These are phyloP conservation scores for Lactarius sanguifluus DNA, from an alignment of 768 basidiomycete species.

Conservation along the genomic window DNA sequence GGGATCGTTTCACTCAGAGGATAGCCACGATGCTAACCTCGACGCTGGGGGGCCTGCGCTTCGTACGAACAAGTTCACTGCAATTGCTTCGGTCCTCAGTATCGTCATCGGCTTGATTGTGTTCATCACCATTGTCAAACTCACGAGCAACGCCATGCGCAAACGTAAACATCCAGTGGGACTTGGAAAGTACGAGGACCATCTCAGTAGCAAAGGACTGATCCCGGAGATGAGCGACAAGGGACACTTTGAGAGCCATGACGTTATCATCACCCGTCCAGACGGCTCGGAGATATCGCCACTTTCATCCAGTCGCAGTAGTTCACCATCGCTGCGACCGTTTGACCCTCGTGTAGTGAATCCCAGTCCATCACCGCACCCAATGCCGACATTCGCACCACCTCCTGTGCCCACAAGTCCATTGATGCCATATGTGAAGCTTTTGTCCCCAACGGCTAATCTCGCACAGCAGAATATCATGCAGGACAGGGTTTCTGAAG, in stretches of 20 bases:
- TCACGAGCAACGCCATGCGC: slow-evolving; percentile 26
- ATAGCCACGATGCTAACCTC: slow-evolving; percentile 5
- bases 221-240: slow-evolving; percentile 17
- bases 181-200: slow-evolving; percentile 22
- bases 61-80: slow-evolving; percentile 21
- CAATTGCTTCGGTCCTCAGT: slow-evolving; percentile 25
- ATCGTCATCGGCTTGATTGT: slow-evolving; percentile 25
- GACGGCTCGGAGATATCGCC: slow-evolving; percentile 27
- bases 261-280: slow-evolving; percentile 26
- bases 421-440: slow-evolving; percentile 23
- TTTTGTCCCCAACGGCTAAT: slow-evolving; percentile 28
- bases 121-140: slow-evolving; percentile 24
- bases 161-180: slow-evolving; percentile 19
- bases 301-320: slow-evolving; percentile 7
- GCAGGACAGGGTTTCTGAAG: slow-evolving; percentile 21
- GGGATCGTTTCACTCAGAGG: not conserved
- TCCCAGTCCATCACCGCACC: slow-evolving; percentile 8
- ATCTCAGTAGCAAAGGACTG: slow-evolving; percentile 23
- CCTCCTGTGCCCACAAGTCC: slow-evolving; percentile 17
- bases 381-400: slow-evolving; percentile 29
- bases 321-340: slow-evolving; percentile 16
- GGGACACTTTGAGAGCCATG: slow-evolving; percentile 20
- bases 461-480: slow-evolving; percentile 26
- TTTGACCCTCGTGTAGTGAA: not conserved
- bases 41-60: slow-evolving; percentile 1